Evolutionary conservation across 345 rosid species (phyloP), one percentile per base, ranked within the genome.

Genomic region (Psidium guajava): DNA sequence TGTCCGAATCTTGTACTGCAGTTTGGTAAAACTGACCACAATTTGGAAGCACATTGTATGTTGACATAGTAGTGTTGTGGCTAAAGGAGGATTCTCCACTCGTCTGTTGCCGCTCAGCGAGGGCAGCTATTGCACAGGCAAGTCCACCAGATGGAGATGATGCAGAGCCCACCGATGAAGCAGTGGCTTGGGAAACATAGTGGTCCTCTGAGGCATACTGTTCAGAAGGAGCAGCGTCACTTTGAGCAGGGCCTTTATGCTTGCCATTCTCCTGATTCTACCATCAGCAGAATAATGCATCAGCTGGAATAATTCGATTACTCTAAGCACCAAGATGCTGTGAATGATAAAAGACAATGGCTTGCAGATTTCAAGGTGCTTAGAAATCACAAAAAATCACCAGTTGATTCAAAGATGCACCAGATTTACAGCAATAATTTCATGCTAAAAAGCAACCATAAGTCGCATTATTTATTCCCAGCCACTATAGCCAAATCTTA

Each of bases 81-180:
- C 47, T 69, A 36, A 36, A 64, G 73, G 90, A 88, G 86, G 95
- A 88, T 87, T 94, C 98, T 21, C 93, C 96, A 85, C 88, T 87
- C 87, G 85, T 87, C 90, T 94, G 98, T 88, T 92, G 97, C 74
- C 95, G 94, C 91, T 97, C 98, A 80, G 98, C 95, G 44, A 95
- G 95, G 83, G 96, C 97, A 82, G 97, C 95, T 85, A 95, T 89
- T 77, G 98, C 97, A 88, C 97, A 95, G 81, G 95, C 94, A 88
- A 92, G 94, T 54, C 98, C 95, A 36, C 93, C 94, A 86, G 98
- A 93, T 84, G 99, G 94, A 75, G 98, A 94, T 74, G 96, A 91
- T 27, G 95, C 86, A 82, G 97, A 91, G 69, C 93, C 92, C 80
- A 84, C 82, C 75, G 87, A 8, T 32, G 94, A 90, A 86, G 91